Conservation (phyloP, 768 basidiomycete species). For the Boletus sp. region DNA sequence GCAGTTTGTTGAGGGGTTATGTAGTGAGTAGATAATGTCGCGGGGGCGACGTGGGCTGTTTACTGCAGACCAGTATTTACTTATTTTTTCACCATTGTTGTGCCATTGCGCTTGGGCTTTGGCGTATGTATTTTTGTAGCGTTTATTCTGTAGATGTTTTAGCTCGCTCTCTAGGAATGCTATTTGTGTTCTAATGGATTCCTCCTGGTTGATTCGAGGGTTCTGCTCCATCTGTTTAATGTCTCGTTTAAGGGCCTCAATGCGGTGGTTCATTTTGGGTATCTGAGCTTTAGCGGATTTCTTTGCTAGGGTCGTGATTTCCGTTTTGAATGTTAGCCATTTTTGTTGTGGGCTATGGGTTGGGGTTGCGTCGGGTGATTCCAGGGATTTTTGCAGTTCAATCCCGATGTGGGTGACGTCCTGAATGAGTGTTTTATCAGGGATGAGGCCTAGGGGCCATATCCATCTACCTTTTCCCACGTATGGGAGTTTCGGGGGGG, state of each 20-base stretch:
- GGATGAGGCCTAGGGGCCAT: neutral
- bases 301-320: neutral
- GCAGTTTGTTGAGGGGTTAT: neutral
- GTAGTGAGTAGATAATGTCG: slow-evolving; percentile 19
- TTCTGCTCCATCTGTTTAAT: no score
- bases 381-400: neutral
- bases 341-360: neutral
- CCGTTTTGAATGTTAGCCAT: neutral
- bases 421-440: accelerated
- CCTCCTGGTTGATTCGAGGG: no score
- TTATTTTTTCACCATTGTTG: neutral
- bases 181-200: no score
- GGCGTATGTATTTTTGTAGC: neutral
- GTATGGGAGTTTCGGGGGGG: neutral
- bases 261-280: no score
- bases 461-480: neutral
- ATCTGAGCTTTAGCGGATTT: neutral
- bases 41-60: slow-evolving; percentile 8
- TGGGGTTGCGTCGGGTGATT: neutral
- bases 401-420: neutral
- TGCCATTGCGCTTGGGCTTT: neutral
- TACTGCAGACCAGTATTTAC: slow-evolving; percentile 18
- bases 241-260: no score
- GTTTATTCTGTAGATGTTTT: neutral
- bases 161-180: neutral